Conservation (phyloP, 441 rosid species). For the Pelargonium myrrhifolium region DNA sequence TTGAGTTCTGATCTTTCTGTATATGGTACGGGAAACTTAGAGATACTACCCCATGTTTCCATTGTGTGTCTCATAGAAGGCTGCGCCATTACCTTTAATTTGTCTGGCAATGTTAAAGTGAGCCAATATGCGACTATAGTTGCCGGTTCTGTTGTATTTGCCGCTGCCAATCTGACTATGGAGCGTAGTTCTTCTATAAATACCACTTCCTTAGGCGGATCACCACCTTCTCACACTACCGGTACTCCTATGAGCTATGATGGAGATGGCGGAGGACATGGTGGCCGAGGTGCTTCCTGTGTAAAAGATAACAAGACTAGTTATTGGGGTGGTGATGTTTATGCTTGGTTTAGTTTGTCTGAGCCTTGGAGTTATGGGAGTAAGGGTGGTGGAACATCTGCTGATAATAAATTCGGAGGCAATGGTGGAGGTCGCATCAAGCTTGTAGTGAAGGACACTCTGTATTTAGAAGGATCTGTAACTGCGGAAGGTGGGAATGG, state of each 20-base stretch:
- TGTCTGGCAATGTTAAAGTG: slow-evolving; percentile 73
- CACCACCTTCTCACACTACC: slow-evolving; percentile 94
- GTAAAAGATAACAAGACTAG: slow-evolving; percentile 42
- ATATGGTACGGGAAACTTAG: slow-evolving; percentile 69
- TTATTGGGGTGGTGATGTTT: slow-evolving; percentile 97
- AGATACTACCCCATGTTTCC: slow-evolving; percentile 62
- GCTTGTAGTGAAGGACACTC: slow-evolving; percentile 48
- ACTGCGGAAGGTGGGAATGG: slow-evolving; percentile 79
- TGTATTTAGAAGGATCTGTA: slow-evolving; percentile 73
- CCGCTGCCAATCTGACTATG: slow-evolving; percentile 61
- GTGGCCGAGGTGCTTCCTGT: slow-evolving; percentile 98
- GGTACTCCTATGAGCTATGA: slow-evolving; percentile 78
- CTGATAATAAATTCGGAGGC: slow-evolving; percentile 49
- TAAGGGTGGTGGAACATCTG: slow-evolving; percentile 63
- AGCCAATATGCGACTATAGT: slow-evolving; percentile 52
- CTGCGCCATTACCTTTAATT: slow-evolving; percentile 55
- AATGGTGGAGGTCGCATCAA: slow-evolving; percentile 88
- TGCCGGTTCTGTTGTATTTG: slow-evolving; percentile 66
- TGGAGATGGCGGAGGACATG: slow-evolving; percentile 97
- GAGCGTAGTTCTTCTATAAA: slow-evolving; percentile 54
- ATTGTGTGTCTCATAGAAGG: slow-evolving; percentile 65
- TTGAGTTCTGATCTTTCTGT: slow-evolving; percentile 50
- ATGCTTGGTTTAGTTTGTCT: slow-evolving; percentile 83
- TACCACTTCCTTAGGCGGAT: slow-evolving; percentile 72
- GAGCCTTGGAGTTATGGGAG: slow-evolving; percentile 96